Conservation (phyloP, 306 rosid species). For the Pterocarpus santalinus region DNA sequence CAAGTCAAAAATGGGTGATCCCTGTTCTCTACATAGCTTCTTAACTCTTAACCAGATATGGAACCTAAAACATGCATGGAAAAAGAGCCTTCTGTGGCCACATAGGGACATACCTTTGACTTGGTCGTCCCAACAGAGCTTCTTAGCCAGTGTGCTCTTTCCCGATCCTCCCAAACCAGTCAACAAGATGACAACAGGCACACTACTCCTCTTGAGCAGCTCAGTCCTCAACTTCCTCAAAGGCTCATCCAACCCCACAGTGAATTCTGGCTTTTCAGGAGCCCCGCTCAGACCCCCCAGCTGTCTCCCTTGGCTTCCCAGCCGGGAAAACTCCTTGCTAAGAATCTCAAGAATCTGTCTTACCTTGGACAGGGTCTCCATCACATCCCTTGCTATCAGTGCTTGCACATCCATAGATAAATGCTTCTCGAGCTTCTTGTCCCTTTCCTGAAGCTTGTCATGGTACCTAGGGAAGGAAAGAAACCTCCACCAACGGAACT, state of each 20-base stretch:
- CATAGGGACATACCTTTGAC: constrained; percentile 50
- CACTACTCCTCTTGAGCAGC: constrained; percentile 43
- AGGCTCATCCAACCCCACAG: constrained; percentile 59
- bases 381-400: constrained; percentile 14
- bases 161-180: constrained; percentile 71
- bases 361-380: constrained; percentile 6
- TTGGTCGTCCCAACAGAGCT: constrained; percentile 59
- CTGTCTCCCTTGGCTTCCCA: background rate
- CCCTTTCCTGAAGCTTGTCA: constrained; percentile 21
- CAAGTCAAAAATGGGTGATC: background rate
- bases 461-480: constrained; percentile 16
- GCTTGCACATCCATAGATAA: constrained; percentile 6
- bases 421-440: background rate
- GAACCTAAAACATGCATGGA: background rate
- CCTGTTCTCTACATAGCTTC: background rate
- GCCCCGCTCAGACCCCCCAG: constrained; percentile 42
- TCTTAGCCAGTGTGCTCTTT: constrained; percentile 64
- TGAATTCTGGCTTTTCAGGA: constrained; percentile 47
- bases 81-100: background rate
- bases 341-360: constrained; percentile 9
- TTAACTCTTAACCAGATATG: background rate
- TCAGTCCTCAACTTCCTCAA: constrained; percentile 52
- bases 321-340: background rate
- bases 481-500: constrained; percentile 43
- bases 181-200: constrained; percentile 43